A percentile compares a stretch with the other conserved stretches of the same genome.
phyloP scores from a whole-genome alignment of 306 rosid genomes.

The Rubus idaeus region DNA sequence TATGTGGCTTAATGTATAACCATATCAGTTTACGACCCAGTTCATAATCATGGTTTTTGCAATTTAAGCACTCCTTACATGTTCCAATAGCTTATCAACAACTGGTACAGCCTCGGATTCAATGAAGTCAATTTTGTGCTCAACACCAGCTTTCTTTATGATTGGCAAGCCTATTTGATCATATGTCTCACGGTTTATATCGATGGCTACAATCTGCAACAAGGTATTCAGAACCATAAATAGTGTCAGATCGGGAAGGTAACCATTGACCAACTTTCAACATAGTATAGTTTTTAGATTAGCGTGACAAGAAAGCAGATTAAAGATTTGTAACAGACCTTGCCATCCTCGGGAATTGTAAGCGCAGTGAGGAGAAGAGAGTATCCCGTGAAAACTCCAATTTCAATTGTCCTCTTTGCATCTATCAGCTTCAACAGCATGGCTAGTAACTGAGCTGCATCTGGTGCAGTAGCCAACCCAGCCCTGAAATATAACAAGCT shows the following conservation, averaged over 20 bases:
- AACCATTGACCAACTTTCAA: background rate
- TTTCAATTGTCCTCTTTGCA: constrained; percentile 56
- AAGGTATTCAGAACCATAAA: background rate
- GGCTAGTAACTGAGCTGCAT: constrained; percentile 45
- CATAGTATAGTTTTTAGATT: background rate
- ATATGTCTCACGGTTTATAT: constrained; percentile 38
- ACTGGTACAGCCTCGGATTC: constrained; percentile 53
- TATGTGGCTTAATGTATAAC: too few relatives aligned
- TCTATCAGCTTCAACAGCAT: constrained; percentile 45
- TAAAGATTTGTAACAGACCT: constrained; percentile 9
- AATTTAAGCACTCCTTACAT: constrained; percentile 22
- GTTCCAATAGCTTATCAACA: constrained; percentile 49
- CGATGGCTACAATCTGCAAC: constrained; percentile 57
- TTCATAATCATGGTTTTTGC: background rate
- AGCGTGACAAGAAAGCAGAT: background rate
- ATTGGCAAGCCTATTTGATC: constrained; percentile 57
- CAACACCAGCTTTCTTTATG: constrained; percentile 57
- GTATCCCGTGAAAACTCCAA: constrained; percentile 62
- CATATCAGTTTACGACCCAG: background rate
- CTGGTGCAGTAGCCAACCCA: constrained; percentile 38
- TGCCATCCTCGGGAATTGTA: constrained; percentile 54
- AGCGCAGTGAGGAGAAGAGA: constrained; percentile 75
- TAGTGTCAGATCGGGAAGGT: background rate
- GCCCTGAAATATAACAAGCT: constrained; percentile 29
- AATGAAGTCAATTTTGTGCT: constrained; percentile 57